Evolutionary conservation across 129 eudicot genomes (phyloP).

Genomic region (Kitagawia praeruptora): DNA sequence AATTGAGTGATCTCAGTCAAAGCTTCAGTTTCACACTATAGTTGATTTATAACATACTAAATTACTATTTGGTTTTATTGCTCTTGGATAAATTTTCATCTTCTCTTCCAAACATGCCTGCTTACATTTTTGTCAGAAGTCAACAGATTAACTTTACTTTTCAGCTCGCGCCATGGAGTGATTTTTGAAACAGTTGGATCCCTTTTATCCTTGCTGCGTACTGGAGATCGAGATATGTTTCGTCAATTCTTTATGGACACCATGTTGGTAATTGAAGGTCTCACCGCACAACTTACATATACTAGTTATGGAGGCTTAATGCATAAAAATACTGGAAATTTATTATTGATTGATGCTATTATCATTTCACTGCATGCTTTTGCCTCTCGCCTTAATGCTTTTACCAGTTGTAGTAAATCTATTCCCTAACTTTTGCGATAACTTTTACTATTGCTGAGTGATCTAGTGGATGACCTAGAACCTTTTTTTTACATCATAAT

Average conservation of each 20-base stretch:
- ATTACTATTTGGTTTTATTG: not conserved
- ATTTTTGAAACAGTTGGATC: constrained; percentile 74
- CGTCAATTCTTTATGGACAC: constrained; percentile 74
- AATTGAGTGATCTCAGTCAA: not conserved
- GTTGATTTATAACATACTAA: not conserved
- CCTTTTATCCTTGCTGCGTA: constrained; percentile 75
- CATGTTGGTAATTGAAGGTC: constrained; percentile 66
- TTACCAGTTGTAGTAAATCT: not conserved
- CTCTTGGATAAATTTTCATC: not conserved
- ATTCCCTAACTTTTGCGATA: not conserved
- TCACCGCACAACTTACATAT: constrained; percentile 1
- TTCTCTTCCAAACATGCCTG: constrained; percentile 3
- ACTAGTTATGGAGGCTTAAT: constrained; percentile 4
- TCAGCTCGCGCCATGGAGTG: constrained; percentile 68
- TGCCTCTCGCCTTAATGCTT: not conserved
- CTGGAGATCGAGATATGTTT: constrained; percentile 82
- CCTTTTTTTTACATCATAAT: not conserved
- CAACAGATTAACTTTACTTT: constrained; percentile 7
- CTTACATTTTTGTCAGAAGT: constrained; percentile 12
- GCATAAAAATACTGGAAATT: not conserved
- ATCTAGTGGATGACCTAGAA: not conserved
- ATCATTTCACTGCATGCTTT: not conserved
- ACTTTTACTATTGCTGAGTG: not conserved
- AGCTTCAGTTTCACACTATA: constrained; percentile 3
- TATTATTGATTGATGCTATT: not conserved